Evolutionary conservation across 23 red algal species (phyloP).

Genomic region (Chondrus crispus): DNA sequence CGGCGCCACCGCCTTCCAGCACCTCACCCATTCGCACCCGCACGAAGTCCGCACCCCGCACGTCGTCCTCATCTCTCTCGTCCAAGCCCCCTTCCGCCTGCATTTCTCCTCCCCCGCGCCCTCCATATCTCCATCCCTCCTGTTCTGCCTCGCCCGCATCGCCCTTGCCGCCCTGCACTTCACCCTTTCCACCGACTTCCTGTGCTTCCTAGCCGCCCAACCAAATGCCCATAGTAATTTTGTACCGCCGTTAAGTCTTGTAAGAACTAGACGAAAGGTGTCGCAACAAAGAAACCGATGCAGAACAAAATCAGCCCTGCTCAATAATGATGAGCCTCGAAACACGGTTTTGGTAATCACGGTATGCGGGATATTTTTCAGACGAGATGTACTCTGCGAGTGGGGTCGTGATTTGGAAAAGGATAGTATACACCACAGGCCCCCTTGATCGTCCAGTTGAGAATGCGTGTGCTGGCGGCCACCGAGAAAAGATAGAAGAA

Average conservation of each 20-base stretch:
- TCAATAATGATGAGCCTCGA: too few species aligned
- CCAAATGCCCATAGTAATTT: constrained; percentile 12
- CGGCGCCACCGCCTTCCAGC: neutral
- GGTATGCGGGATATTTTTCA: constrained; percentile 39
- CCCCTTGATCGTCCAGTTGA: constrained; percentile 42
- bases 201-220: neutral
- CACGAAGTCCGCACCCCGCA: neutral
- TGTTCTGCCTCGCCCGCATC: neutral
- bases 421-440: neutral
- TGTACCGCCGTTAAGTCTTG: too few species aligned
- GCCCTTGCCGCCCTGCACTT: neutral
- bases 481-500: constrained; percentile 60
- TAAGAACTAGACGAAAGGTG: too few species aligned
- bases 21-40: neutral
- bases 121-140: neutral
- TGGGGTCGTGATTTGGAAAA: constrained; percentile 48
- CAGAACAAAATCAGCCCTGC: too few species aligned
- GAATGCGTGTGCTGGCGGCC: neutral
- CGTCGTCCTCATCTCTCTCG: neutral
- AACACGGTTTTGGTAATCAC: constrained; percentile 31
- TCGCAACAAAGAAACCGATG: too few species aligned
- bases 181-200: constrained; percentile 3
- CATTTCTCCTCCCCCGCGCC: neutral
- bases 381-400: constrained; percentile 44
- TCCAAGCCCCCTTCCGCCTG: constrained; percentile 23